These are phyloP conservation scores for Chondrus crispus DNA, from an alignment of 23 red algal genomes.

Conservation along the genomic window DNA sequence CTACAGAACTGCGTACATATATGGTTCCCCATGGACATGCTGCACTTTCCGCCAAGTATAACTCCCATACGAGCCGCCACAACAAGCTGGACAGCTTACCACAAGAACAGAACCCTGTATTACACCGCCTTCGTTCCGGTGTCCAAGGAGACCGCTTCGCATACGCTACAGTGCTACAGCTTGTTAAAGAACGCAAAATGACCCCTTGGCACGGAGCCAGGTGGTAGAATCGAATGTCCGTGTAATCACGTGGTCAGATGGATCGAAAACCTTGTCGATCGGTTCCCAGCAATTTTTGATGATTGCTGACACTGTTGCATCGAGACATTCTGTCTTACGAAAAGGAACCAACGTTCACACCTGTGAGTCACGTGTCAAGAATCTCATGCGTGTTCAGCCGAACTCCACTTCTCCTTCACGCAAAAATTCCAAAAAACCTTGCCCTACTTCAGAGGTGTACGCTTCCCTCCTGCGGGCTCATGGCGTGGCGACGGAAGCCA, in stretches of 20 bases:
- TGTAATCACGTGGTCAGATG: slow-evolving; percentile 61
- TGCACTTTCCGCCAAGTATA: slow-evolving; percentile 59
- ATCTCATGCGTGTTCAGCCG: slow-evolving; percentile 38
- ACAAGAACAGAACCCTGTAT: slow-evolving; percentile 8
- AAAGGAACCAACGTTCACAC: slow-evolving; percentile 32
- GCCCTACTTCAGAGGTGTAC: too few relatives aligned
- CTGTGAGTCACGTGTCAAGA: slow-evolving; percentile 14
- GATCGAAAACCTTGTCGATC: slow-evolving; percentile 49
- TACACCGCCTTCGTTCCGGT: slow-evolving; percentile 18
- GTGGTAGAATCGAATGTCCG: slow-evolving; percentile 46
- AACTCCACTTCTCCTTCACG: background rate
- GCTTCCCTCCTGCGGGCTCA: too few relatives aligned
- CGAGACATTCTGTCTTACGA: slow-evolving; percentile 55
- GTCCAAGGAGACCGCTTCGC: background rate
- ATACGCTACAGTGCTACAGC: slow-evolving; percentile 32
- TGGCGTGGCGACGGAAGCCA: too few relatives aligned
- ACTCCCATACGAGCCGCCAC: background rate
- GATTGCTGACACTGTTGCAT: slow-evolving; percentile 51
- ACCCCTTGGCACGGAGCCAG: slow-evolving; percentile 8
- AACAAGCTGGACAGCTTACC: background rate
- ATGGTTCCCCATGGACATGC: slow-evolving; percentile 17
- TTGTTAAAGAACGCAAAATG: background rate
- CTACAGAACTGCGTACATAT: background rate
- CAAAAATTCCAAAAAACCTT: too few relatives aligned
- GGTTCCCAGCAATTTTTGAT: slow-evolving; percentile 49